Evolutionary conservation across 1,284 basidiomycete genomes (phyloP).

Genomic region (Phylloporus sp.): DNA sequence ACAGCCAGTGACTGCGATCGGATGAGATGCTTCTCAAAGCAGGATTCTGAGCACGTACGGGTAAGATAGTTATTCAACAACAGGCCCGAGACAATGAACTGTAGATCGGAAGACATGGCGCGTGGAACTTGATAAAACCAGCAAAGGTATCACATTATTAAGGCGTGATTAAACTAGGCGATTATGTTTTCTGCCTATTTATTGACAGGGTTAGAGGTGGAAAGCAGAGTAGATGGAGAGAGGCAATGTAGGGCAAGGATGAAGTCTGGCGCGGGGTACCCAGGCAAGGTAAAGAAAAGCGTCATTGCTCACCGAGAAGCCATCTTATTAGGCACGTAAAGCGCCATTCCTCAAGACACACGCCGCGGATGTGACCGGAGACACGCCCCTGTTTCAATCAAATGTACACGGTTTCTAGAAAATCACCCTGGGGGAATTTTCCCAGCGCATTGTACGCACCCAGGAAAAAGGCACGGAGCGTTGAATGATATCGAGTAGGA

Average conservation of each 20-base stretch:
- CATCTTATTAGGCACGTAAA: background rate
- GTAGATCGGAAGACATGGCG: conserved; percentile 11
- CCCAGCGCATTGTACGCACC: background rate
- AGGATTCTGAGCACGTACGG: background rate
- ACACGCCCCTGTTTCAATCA: background rate
- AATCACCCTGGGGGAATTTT: background rate
- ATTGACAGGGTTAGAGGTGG: background rate
- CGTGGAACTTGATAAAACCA: background rate
- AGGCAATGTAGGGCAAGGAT: background rate
- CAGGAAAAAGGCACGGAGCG: background rate
- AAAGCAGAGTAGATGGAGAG: background rate
- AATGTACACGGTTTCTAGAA: background rate
- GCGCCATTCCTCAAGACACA: background rate
- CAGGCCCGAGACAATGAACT: background rate
- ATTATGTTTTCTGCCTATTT: background rate
- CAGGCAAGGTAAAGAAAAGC: background rate
- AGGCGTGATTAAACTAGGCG: background rate
- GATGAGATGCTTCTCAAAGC: background rate
- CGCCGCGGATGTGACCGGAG: background rate
- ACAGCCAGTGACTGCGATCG: background rate
- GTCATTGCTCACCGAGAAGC: background rate
- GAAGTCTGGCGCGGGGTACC: background rate
- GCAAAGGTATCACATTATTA: background rate
- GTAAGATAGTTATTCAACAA: conserved; percentile 3
- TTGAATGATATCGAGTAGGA: background rate